These are phyloP conservation scores for Seminavis robusta DNA, from an alignment of 108 stramenopile species.

Conservation along the genomic window DNA sequence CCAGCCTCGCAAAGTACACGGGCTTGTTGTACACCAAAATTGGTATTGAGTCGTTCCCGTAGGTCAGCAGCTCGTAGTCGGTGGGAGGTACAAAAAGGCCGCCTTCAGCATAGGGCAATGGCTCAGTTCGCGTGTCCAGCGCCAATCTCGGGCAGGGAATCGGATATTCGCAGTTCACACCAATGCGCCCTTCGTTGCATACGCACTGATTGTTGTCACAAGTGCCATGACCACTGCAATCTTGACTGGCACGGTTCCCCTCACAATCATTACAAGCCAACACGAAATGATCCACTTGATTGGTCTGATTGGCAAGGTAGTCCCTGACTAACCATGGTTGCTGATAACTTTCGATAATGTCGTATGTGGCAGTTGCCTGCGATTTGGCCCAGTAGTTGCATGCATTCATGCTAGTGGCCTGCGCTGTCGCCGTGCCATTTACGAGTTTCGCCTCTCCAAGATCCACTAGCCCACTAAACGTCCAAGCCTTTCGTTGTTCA, in stretches of 20 bases:
- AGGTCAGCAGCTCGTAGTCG: not conserved
- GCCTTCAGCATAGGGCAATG: not conserved
- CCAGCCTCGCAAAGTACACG: too few species aligned
- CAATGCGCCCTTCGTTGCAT: not conserved
- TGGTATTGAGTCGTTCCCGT: not conserved
- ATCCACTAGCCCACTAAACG: not conserved
- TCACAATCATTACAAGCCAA: constrained; percentile 3
- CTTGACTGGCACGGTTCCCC: too few species aligned
- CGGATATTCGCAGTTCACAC: constrained; percentile 1
- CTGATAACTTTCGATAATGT: not conserved
- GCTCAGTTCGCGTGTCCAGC: not conserved
- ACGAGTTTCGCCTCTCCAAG: not conserved
- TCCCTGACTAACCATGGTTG: not conserved
- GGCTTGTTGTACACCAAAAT: constrained; percentile 4
- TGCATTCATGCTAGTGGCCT: not conserved
- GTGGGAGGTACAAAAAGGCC: not conserved
- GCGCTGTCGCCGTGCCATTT: not conserved
- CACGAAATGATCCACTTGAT: not conserved
- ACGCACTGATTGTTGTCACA: constrained; percentile 6
- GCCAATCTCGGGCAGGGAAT: not conserved
- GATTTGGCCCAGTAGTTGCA: not conserved
- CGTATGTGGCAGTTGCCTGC: not conserved
- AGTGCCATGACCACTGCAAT: not conserved
- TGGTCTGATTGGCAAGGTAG: not conserved
- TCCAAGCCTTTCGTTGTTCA: not conserved